phyloP scores from a whole-genome alignment of 176 grass and related monocot species.

The Juncus inflexus region DNA sequence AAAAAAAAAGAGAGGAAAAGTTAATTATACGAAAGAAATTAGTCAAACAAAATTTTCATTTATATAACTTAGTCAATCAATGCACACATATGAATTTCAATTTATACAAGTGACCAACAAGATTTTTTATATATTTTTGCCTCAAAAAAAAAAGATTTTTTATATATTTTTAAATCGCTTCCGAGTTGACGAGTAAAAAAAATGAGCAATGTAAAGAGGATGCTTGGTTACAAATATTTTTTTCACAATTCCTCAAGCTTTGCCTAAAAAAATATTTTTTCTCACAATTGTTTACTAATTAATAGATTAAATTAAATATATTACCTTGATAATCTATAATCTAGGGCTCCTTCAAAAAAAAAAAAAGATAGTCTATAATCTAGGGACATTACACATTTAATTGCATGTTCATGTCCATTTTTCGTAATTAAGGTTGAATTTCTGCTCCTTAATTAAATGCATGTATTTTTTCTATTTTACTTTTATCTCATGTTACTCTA shows the following conservation, averaged over 20 bases:
- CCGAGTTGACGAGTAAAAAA: neutral
- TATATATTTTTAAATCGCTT: neutral
- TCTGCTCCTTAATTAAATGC: neutral
- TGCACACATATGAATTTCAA: neutral
- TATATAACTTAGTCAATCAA: neutral
- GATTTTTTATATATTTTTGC: too few species aligned
- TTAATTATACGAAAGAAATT: neutral
- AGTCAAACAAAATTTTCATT: neutral
- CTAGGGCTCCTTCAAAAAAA: too few species aligned
- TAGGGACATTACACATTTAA: too few species aligned
- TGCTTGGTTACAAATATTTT: too few species aligned
- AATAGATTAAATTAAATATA: too few species aligned
- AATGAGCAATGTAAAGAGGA: neutral
- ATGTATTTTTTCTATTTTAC: neutral
- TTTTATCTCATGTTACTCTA: neutral
- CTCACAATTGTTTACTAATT: too few species aligned
- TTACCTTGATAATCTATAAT: too few species aligned
- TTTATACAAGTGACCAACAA: neutral
- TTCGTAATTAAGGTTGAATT: neutral
- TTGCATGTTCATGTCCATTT: neutral
- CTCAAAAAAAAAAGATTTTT: too few species aligned
- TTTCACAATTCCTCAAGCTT: too few species aligned
- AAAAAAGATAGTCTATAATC: too few species aligned
- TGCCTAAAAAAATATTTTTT: too few species aligned
- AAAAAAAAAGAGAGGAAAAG: neutral